Evolutionary conservation across 1,284 basidiomycete species (phyloP).

Genomic region (Trametes sp.): DNA sequence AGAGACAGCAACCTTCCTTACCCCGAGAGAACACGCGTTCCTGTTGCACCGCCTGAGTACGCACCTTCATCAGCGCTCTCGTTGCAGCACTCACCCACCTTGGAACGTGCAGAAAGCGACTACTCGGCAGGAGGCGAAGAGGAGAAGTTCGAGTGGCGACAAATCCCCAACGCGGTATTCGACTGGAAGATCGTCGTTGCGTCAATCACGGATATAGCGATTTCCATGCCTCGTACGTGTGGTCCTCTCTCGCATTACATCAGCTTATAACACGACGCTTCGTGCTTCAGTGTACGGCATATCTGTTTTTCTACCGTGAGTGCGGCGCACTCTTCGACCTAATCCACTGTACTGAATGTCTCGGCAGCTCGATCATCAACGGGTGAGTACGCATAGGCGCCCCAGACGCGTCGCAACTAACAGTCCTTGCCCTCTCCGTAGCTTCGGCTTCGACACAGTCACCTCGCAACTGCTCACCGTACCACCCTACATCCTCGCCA

Average conservation of each 20-base stretch:
- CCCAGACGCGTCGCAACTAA: no score
- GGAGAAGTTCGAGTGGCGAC: slow-evolving; percentile 60
- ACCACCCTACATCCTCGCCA: slow-evolving; percentile 69
- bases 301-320: slow-evolving; percentile 33
- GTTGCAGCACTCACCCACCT: background rate
- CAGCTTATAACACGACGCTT: background rate
- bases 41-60: slow-evolving; percentile 67
- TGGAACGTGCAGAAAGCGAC: slow-evolving; percentile 58
- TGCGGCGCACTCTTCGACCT: background rate
- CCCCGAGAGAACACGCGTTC: slow-evolving; percentile 63
- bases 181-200: slow-evolving; percentile 72
- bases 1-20: slow-evolving; percentile 60
- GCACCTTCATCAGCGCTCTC: slow-evolving; percentile 20
- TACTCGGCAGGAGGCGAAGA: slow-evolving; percentile 71
- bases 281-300: slow-evolving; percentile 28
- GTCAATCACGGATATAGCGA: slow-evolving; percentile 58
- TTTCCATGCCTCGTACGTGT: background rate
- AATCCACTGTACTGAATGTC: background rate
- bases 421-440: no score
- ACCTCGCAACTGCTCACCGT: slow-evolving; percentile 74
- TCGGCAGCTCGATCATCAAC: slow-evolving; percentile 65
- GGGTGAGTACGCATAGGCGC: slow-evolving; percentile 45
- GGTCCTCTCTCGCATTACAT: background rate
- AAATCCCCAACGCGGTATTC: slow-evolving; percentile 60
- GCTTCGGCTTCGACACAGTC: slow-evolving; percentile 62